Conservation (phyloP, 768 basidiomycete genomes). For the Boletales sp. region DNA sequence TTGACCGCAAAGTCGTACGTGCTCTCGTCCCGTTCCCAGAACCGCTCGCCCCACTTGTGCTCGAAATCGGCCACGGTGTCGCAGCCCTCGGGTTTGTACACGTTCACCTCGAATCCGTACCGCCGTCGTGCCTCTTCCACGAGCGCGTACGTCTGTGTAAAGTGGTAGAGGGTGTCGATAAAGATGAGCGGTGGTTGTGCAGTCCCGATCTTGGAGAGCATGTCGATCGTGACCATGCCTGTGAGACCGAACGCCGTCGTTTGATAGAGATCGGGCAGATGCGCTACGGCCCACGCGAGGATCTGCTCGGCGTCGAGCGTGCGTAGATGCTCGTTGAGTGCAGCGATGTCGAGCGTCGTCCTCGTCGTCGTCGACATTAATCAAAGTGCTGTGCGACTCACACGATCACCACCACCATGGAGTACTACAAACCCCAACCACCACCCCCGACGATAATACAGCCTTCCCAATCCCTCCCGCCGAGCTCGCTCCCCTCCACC, state of each 20-base stretch:
- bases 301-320: slow-evolving; percentile 78
- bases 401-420: slow-evolving; percentile 13
- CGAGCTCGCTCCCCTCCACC: slow-evolving; percentile 19
- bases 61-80: slow-evolving; percentile 72
- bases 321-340: slow-evolving; percentile 73
- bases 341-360: slow-evolving; percentile 30
- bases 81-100: slow-evolving; percentile 77
- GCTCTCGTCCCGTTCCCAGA: slow-evolving; percentile 88
- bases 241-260: slow-evolving; percentile 97
- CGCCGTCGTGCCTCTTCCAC: slow-evolving; percentile 74
- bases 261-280: slow-evolving; percentile 80
- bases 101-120: slow-evolving; percentile 70
- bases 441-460: slow-evolving; percentile 18
- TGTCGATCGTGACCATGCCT: slow-evolving; percentile 89
- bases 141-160: slow-evolving; percentile 87
- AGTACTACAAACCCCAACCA: slow-evolving; percentile 28
- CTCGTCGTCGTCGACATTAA: too few species aligned
- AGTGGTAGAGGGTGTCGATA: slow-evolving; percentile 95
- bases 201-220: slow-evolving; percentile 80
- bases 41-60: slow-evolving; percentile 64
- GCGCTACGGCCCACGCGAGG: slow-evolving; percentile 76
- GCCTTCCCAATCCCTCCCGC: slow-evolving; percentile 6
- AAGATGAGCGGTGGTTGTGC: slow-evolving; percentile 82
- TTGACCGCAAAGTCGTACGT: slow-evolving; percentile 92
- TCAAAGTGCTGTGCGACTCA: neutral